A percentile compares a stretch with the other conserved stretches of the same genome.
Conservation (phyloP, 441 rosid genomes). For the Monsonia emarginata region DNA sequence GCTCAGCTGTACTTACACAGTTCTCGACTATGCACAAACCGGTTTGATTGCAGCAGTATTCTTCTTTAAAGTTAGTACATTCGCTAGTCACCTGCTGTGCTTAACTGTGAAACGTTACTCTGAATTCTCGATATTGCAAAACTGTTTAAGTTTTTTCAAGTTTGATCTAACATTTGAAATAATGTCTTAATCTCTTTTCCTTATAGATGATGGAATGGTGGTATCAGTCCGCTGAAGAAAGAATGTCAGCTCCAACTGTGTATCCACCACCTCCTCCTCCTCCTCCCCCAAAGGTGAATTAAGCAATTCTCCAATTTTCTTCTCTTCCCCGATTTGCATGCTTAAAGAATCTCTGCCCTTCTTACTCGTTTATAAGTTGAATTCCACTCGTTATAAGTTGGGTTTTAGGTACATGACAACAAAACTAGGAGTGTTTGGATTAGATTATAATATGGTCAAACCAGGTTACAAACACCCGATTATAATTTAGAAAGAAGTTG, state of each 20-base stretch:
- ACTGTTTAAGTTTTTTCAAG: too few relatives aligned
- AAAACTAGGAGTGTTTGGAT: too few relatives aligned
- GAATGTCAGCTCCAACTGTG: constrained; percentile 96
- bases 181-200: neutral
- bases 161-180: too few relatives aligned
- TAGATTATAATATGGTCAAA: too few relatives aligned
- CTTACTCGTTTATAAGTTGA: too few relatives aligned
- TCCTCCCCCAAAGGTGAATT: constrained; percentile 75
- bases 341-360: neutral
- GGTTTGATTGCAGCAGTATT: constrained; percentile 94
- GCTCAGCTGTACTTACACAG: constrained; percentile 59
- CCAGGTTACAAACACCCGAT: too few relatives aligned
- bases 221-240: constrained; percentile 98
- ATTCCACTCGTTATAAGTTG: too few relatives aligned
- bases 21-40: constrained; percentile 93
- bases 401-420: too few relatives aligned
- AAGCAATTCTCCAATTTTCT: neutral
- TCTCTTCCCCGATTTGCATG: neutral
- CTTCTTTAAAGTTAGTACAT: constrained; percentile 68
- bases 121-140: too few relatives aligned
- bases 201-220: constrained; percentile 99
- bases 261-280: constrained; percentile 98
- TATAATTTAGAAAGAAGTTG: too few relatives aligned
- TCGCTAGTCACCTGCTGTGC: neutral
- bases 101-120: neutral